Percentiles rank a stretch among this genome's conserved stretches.
Evolutionary conservation across 257 asterid genomes (phyloP).

Genomic region (Lycium ferocissimum): DNA sequence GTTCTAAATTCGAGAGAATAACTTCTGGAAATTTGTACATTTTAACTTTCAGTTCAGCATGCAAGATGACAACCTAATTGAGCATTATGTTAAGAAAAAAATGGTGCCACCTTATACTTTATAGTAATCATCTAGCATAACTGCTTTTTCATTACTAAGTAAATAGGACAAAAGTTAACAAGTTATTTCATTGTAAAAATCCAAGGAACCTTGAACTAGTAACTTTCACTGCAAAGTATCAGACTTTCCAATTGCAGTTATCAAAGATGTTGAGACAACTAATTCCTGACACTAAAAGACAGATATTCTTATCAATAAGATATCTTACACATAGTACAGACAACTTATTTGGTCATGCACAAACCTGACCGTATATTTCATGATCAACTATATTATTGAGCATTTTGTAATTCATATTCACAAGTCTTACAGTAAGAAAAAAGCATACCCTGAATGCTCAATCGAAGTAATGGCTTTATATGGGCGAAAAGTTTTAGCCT

Average conservation of each 20-base stretch:
- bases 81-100: not conserved
- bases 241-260: slow-evolving; percentile 23
- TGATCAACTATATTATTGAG: not conserved
- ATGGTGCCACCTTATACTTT: slow-evolving; percentile 13
- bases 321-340: not conserved
- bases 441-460: not conserved
- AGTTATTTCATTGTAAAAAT: slow-evolving; percentile 2
- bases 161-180: not conserved
- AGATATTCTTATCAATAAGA: not conserved
- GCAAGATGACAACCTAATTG: not conserved
- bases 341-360: slow-evolving; percentile 18
- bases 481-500: not conserved
- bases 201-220: slow-evolving; percentile 17
- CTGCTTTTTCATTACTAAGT: not conserved
- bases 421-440: not conserved
- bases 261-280: not conserved
- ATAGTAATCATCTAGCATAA: not conserved
- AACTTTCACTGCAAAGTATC: slow-evolving; percentile 14
- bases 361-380: not conserved
- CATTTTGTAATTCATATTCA: not conserved
- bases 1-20: not conserved
- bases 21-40: not conserved
- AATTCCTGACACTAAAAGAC: not conserved
- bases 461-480: not conserved
- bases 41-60: slow-evolving; percentile 24